Conservation (phyloP, 345 rosid species). For the Acer yangbiense region DNA sequence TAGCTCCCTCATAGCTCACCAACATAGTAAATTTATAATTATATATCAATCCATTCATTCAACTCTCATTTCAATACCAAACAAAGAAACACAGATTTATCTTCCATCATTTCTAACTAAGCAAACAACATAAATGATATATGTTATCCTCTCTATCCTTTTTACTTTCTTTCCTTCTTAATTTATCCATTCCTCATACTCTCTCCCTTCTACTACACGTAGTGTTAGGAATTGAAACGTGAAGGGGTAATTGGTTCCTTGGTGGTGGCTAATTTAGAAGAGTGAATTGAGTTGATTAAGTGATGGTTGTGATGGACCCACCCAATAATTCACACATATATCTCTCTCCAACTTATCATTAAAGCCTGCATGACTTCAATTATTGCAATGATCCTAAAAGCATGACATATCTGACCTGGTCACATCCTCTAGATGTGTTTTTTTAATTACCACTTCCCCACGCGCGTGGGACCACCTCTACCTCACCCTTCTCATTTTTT, state of each 20-base stretch:
- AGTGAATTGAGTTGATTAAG: neutral
- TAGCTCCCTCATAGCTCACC: too few species aligned
- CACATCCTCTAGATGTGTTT: conserved; percentile 40
- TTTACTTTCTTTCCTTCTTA: too few species aligned
- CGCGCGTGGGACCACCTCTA: conserved; percentile 31
- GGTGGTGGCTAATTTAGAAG: neutral
- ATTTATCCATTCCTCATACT: too few species aligned
- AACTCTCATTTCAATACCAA: too few species aligned
- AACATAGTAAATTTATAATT: too few species aligned
- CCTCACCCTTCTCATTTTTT: neutral
- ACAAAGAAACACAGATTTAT: too few species aligned
- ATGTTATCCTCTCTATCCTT: too few species aligned
- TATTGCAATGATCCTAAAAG: conserved; percentile 95
- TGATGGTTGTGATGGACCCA: conserved; percentile 4
- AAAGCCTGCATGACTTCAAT: conserved; percentile 95
- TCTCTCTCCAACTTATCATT: conserved; percentile 41
- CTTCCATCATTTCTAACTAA: too few species aligned
- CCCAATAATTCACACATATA: conserved; percentile 25
- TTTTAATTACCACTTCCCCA: conserved; percentile 31
- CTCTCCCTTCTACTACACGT: too few species aligned
- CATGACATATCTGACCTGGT: conserved; percentile 78
- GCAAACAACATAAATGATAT: too few species aligned
- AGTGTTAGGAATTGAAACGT: too few species aligned
- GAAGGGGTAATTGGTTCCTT: neutral
- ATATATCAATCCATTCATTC: too few species aligned